Conservation (phyloP, 257 asterid genomes). For the Rubia yunnanensis region DNA sequence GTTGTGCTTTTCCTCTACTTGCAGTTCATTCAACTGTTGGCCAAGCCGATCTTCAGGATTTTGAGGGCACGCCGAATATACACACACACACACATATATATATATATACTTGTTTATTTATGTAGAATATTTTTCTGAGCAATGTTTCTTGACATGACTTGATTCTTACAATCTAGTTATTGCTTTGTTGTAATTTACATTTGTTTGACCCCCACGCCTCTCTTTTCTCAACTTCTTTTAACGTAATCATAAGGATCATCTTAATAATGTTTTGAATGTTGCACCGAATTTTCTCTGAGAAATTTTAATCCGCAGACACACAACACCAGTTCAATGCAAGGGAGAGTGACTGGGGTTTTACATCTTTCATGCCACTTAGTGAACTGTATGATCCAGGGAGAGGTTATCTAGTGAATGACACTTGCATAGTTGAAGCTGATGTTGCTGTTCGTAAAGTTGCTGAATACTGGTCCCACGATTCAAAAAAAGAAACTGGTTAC, state of each 20-base stretch:
- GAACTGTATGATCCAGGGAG: slow-evolving; percentile 52
- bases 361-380: slow-evolving; percentile 66
- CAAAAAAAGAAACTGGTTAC: slow-evolving; percentile 61
- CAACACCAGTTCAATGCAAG: slow-evolving; percentile 61
- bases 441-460: slow-evolving; percentile 53
- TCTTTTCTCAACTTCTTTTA: no score
- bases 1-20: background rate
- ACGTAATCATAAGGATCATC: background rate
- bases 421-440: slow-evolving; percentile 54
- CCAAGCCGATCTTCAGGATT: no score
- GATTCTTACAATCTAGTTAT: background rate
- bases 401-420: slow-evolving; percentile 54
- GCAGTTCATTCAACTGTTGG: background rate
- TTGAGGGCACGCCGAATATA: no score
- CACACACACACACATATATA: no score
- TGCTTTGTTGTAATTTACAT: background rate
- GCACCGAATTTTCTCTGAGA: slow-evolving; percentile 2
- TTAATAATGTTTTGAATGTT: background rate
- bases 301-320: slow-evolving; percentile 41
- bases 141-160: background rate
- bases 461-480: slow-evolving; percentile 62
- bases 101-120: background rate
- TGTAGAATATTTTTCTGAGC: no score
- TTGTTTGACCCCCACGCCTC: background rate
- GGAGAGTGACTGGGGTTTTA: slow-evolving; percentile 72